These are phyloP conservation scores for Hirsutella thompsonii DNA, from an alignment of 2,329 filamentous ascomycete genomes.

Conservation along the genomic window DNA sequence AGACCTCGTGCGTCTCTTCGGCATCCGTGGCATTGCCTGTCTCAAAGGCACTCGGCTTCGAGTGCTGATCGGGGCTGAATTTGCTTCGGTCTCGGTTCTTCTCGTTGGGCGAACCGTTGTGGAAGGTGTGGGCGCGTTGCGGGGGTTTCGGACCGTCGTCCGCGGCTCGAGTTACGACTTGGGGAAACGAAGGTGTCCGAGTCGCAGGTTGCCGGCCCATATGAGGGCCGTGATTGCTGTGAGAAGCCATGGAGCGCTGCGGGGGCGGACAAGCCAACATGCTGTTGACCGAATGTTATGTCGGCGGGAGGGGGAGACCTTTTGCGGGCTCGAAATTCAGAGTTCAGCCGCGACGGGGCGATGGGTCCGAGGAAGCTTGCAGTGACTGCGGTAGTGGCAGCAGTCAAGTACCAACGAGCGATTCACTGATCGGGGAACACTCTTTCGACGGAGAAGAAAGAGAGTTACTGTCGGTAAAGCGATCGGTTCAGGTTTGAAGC, in stretches of 20 bases:
- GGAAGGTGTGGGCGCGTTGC: constrained; percentile 34
- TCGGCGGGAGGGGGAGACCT: neutral
- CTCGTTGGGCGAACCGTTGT: constrained; percentile 22
- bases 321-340: neutral
- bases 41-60: constrained; percentile 36
- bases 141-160: constrained; percentile 18
- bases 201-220: constrained; percentile 3
- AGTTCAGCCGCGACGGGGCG: neutral
- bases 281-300: neutral
- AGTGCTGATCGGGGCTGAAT: constrained; percentile 5
- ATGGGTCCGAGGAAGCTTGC: too few species aligned
- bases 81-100: constrained; percentile 4
- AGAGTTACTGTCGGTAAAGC: too few species aligned
- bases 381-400: too few species aligned
- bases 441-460: too few species aligned
- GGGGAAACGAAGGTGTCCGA: constrained; percentile 17
- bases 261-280: constrained; percentile 11
- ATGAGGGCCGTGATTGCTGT: constrained; percentile 7
- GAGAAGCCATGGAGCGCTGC: constrained; percentile 20
- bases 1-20: constrained; percentile 33
- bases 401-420: too few species aligned
- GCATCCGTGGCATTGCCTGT: constrained; percentile 24
- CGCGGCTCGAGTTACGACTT: constrained; percentile 13
- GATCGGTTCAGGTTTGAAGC: too few species aligned
- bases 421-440: too few species aligned